A percentile compares a stretch with the other conserved stretches of the same genome.
These are phyloP conservation scores for Cyclotella baltica DNA, from an alignment of 108 stramenopile genomes.

Conservation along the genomic window DNA sequence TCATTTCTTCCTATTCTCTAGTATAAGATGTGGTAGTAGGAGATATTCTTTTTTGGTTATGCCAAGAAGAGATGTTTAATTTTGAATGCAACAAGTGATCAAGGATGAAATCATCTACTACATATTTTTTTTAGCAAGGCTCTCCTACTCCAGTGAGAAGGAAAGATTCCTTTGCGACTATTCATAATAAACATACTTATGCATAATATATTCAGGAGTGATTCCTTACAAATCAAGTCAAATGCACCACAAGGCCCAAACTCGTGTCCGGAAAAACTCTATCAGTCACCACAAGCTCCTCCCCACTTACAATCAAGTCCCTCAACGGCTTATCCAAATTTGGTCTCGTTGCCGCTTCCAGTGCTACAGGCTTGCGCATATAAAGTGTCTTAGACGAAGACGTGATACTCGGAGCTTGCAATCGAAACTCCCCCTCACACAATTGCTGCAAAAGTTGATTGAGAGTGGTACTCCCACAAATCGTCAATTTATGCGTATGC, in stretches of 20 bases:
- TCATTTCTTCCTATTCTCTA: no score
- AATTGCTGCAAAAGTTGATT: conserved; percentile 80
- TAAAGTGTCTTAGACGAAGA: conserved; percentile 81
- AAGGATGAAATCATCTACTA: no score
- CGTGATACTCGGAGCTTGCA: conserved; percentile 91
- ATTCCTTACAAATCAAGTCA: no score
- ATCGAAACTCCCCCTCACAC: conserved; percentile 75
- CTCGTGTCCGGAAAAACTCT: conserved; percentile 68
- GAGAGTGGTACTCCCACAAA: conserved; percentile 63
- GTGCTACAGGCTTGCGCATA: conserved; percentile 91
- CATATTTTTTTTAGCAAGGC: no score
- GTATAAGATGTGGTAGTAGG: no score
- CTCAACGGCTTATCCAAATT: conserved; percentile 91
- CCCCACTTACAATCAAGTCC: conserved; percentile 85
- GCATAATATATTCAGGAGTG: no score
- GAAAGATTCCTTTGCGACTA: no score
- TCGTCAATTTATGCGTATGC: conserved; percentile 61
- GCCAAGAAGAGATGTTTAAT: no score
- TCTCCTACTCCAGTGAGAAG: no score
- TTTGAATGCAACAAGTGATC: no score
- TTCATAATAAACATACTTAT: no score
- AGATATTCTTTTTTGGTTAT: no score
- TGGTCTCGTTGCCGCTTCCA: conserved; percentile 84
- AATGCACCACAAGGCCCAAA: conserved; percentile 48
- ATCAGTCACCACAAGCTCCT: conserved; percentile 93